phyloP scores from a whole-genome alignment of 805 yeast species.

The Candida corydali region DNA sequence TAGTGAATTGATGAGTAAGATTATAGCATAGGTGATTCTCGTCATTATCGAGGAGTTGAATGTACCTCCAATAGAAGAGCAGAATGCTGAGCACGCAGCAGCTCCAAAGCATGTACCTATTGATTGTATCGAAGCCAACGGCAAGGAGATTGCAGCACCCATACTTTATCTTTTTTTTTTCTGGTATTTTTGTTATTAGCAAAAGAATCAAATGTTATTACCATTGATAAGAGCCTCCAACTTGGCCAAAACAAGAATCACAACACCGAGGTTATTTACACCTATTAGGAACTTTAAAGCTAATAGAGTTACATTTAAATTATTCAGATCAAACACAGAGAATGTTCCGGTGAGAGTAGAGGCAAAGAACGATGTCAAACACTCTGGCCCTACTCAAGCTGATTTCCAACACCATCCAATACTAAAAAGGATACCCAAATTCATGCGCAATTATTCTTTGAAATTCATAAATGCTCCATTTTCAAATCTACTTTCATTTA shows the following conservation, averaged over 20 bases:
- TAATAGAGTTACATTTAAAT: background rate
- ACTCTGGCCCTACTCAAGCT: constrained; percentile 4
- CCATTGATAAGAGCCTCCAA: background rate
- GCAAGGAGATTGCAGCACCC: constrained; percentile 73
- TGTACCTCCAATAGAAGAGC: constrained; percentile 49
- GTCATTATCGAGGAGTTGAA: constrained; percentile 78
- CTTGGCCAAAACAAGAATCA: background rate
- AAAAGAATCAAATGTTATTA: too few relatives aligned
- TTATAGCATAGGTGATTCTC: constrained; percentile 77
- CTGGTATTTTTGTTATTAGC: too few relatives aligned
- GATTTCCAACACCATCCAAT: constrained; percentile 15
- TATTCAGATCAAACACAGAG: background rate
- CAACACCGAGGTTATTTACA: too few relatives aligned
- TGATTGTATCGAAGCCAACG: constrained; percentile 53
- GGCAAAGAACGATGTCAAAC: too few relatives aligned
- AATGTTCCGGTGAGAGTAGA: too few relatives aligned
- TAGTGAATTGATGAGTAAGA: constrained; percentile 72
- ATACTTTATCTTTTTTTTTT: too few relatives aligned
- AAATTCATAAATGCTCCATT: constrained; percentile 53
- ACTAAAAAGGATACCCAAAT: constrained; percentile 41
- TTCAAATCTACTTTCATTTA: constrained; percentile 58
- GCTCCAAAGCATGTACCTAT: constrained; percentile 79
- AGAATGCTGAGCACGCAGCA: constrained; percentile 64
- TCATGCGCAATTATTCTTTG: constrained; percentile 47
- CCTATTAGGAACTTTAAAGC: background rate